These are phyloP conservation scores for Graphium sp. DNA, from an alignment of 2,329 filamentous ascomycete species.

Conservation along the genomic window DNA sequence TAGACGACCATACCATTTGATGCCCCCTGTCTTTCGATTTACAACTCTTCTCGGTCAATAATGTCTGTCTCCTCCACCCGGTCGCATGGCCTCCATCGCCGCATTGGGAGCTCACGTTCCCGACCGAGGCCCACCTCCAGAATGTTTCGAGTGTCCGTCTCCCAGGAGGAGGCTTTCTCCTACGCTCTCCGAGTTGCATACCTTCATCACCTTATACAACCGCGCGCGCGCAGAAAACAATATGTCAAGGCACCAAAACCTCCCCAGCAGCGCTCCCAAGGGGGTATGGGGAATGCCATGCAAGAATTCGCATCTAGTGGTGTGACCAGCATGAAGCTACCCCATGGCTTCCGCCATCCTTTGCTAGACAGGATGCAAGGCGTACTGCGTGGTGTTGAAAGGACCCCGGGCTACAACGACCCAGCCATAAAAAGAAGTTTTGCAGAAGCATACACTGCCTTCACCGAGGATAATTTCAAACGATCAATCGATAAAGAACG, in stretches of 20 bases:
- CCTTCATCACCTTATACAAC: slow-evolving; percentile 83
- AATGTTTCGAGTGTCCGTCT: slow-evolving; percentile 28
- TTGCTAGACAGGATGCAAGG: slow-evolving; percentile 61
- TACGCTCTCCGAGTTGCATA: slow-evolving; percentile 84
- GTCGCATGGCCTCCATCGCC: slow-evolving; percentile 26
- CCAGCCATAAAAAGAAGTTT: slow-evolving; percentile 85
- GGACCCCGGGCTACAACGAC: slow-evolving; percentile 77
- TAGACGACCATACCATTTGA: too few relatives aligned
- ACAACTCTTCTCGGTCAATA: too few relatives aligned
- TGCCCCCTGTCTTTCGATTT: too few relatives aligned
- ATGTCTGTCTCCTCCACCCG: slow-evolving; percentile 7
- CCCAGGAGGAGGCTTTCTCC: slow-evolving; percentile 71
- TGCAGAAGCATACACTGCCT: slow-evolving; percentile 81
- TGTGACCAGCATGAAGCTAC: slow-evolving; percentile 35
- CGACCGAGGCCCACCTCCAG: slow-evolving; percentile 26
- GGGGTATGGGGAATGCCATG: slow-evolving; percentile 70
- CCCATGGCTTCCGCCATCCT: slow-evolving; percentile 32
- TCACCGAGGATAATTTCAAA: slow-evolving; percentile 76
- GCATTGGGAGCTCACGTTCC: slow-evolving; percentile 23
- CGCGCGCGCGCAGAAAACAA: slow-evolving; percentile 76
- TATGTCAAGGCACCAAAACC: slow-evolving; percentile 46
- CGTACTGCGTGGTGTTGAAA: slow-evolving; percentile 68
- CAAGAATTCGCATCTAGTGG: slow-evolving; percentile 57
- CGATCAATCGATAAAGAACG: slow-evolving; percentile 90
- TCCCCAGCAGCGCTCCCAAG: slow-evolving; percentile 42